Base-by-base conservation (phyloP, 2,329 filamentous ascomycete genomes). In the Botrytis medusae region DNA sequence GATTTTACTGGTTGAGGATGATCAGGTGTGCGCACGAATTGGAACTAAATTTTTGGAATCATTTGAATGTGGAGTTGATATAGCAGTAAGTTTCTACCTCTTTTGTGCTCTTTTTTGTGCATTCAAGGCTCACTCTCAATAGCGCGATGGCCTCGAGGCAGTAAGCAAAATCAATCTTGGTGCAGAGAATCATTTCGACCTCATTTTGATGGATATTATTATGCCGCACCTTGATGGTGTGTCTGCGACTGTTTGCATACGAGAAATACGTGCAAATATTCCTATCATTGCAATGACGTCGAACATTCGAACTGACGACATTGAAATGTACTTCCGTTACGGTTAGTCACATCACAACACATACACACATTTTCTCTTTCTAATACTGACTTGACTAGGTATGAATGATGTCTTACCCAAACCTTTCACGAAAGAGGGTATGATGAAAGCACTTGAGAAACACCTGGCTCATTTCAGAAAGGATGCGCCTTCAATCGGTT, bases 261-360 rank as follows among this genome's bases (percentile, higher is more conserved):
- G 95, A 71, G 93, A 97, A 80, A 93, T 95, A 75, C 91, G 94
- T 76, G 89, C 90, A 54, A 89, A 91, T 9, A 91, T 93, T 32
- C 96, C 96, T 0, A 97, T 99, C 79, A 93, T 99, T 74, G 96
- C 96, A 64, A 98, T 99, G 96, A 99, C 96, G 4, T 98, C 95
- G 5, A 99, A 98, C 81, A 98, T 99, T 76, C 90, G 96, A 76
- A 95, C 94, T 74, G 95, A 98, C 79, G 96, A 99, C 81, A 97
- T 98, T 75, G 93, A 95, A 71, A 95, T 97, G 84, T 99, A 99
- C 81, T 98, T 98, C 84, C 91, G 95, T 79, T 95, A 97, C 84
- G 96, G 95, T 96, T 87, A 85, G 91, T 82, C 37, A 62, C 40
- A 5, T 25, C 16, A 54, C 59, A n/a, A 73, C 73, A 64, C 12